A percentile compares a stretch with the other conserved stretches of the same genome.
phyloP scores from a whole-genome alignment of 2,329 filamentous ascomycete genomes.

The Penicillium thymicola region DNA sequence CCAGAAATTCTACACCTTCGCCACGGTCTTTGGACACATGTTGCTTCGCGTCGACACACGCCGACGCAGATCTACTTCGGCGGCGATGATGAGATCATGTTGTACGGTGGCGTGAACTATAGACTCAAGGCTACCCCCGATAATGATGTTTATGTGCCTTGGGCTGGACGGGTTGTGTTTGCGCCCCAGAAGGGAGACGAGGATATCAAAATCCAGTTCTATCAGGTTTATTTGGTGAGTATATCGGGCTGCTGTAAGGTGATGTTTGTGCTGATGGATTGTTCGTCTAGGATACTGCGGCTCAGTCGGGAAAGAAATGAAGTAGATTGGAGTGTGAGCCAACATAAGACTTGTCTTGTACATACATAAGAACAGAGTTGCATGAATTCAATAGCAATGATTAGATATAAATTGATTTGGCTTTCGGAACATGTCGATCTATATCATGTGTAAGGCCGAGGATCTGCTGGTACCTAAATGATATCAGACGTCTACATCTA shows the following conservation, averaged over 20 bases:
- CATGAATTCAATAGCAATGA: neutral
- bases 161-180: slow-evolving; percentile 39
- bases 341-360: neutral
- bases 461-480: neutral
- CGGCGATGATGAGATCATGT: slow-evolving; percentile 36
- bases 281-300: slow-evolving; percentile 30
- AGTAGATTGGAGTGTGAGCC: neutral
- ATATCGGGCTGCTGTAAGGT: neutral
- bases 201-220: slow-evolving; percentile 37
- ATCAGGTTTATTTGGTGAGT: slow-evolving; percentile 42
- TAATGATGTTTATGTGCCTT: slow-evolving; percentile 36
- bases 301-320: slow-evolving; percentile 35
- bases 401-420: neutral
- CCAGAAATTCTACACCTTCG: slow-evolving; percentile 35
- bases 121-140: slow-evolving; percentile 29
- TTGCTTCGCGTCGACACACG: slow-evolving; percentile 32
- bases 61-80: slow-evolving; percentile 33
- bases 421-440: neutral
- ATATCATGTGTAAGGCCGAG: neutral
- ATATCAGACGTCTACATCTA: slow-evolving; percentile 2
- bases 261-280: slow-evolving; percentile 4
- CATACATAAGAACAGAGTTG: neutral
- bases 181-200: slow-evolving; percentile 19
- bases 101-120: slow-evolving; percentile 37
- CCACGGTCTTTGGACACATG: slow-evolving; percentile 37